Evolutionary conservation across 352 stramenopile genomes (phyloP).

Genomic region (Pythium diclinum): DNA sequence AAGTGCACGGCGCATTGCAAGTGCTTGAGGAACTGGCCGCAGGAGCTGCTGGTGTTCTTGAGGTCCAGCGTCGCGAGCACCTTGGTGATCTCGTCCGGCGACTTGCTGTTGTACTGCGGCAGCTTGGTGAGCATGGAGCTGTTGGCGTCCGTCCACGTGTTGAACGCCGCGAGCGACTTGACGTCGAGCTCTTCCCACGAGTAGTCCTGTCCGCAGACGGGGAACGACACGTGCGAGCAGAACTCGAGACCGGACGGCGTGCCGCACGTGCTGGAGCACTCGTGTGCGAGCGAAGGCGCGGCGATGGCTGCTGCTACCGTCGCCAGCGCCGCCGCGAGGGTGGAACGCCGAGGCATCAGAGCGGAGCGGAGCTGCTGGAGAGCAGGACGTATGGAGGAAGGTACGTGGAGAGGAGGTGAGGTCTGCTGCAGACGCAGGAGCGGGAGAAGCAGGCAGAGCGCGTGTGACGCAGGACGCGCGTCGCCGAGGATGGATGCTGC

Average conservation of each 20-base stretch:
- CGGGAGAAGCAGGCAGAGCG: not conserved
- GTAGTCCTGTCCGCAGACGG: constrained; percentile 52
- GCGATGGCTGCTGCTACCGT: constrained; percentile 10
- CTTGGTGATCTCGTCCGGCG: constrained; percentile 33
- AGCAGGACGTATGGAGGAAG: not conserved
- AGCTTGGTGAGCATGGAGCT: constrained; percentile 34
- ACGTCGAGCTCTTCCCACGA: constrained; percentile 65
- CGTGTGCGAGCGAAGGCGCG: constrained; percentile 21
- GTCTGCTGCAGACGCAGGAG: constrained; percentile 1
- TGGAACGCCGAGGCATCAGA: not conserved
- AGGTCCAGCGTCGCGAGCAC: constrained; percentile 53
- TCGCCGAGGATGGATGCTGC: not conserved
- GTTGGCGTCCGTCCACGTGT: constrained; percentile 50
- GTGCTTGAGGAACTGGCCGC: constrained; percentile 49
- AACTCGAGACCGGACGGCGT: constrained; percentile 69
- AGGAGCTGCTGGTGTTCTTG: constrained; percentile 57
- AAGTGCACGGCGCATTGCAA: constrained; percentile 75
- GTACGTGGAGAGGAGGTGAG: not conserved
- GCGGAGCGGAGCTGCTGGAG: not conserved
- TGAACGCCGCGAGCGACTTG: constrained; percentile 38
- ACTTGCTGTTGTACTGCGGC: constrained; percentile 50
- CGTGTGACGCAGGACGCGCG: constrained; percentile 6
- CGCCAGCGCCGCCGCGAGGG: constrained; percentile 19
- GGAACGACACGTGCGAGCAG: constrained; percentile 78
- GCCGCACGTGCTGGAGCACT: constrained; percentile 76